A percentile compares a stretch with the other conserved stretches of the same genome.
These are phyloP conservation scores for barrel medic (Medicago truncatula) DNA, from an alignment of 306 rosid genomes.

Conservation along the genomic window DNA sequence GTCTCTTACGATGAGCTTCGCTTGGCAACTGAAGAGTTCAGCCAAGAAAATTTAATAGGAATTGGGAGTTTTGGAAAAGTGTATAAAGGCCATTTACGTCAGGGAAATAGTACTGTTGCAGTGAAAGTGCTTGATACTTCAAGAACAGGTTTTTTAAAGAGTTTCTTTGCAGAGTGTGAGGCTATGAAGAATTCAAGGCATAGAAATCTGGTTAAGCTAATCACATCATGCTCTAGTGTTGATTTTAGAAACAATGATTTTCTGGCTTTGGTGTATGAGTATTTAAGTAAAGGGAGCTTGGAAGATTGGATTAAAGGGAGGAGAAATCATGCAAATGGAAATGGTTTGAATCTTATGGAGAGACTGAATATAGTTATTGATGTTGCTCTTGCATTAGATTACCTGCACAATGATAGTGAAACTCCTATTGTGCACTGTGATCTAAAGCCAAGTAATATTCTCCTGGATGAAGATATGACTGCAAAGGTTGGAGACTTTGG, in stretches of 20 bases:
- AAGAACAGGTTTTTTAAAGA: slow-evolving; percentile 56
- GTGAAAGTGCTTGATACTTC: slow-evolving; percentile 70
- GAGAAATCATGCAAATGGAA: slow-evolving; percentile 52
- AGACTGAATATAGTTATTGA: slow-evolving; percentile 70
- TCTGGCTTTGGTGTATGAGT: slow-evolving; percentile 74
- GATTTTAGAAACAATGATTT: slow-evolving; percentile 67
- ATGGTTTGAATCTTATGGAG: slow-evolving; percentile 59
- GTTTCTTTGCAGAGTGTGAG: slow-evolving; percentile 80
- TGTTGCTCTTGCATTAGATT: slow-evolving; percentile 67
- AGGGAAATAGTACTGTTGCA: slow-evolving; percentile 54
- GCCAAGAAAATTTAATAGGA: slow-evolving; percentile 56
- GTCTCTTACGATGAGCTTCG: slow-evolving; percentile 68
- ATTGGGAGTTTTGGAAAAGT: slow-evolving; percentile 73
- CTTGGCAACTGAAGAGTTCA: slow-evolving; percentile 65
- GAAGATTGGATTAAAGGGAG: slow-evolving; percentile 75
- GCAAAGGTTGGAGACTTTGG: slow-evolving; percentile 89
- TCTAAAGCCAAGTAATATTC: slow-evolving; percentile 81
- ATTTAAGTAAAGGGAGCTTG: slow-evolving; percentile 69
- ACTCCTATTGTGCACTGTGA: slow-evolving; percentile 77
- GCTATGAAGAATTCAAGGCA: slow-evolving; percentile 67
- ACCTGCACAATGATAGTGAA: slow-evolving; percentile 72
- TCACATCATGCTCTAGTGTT: slow-evolving; percentile 79
- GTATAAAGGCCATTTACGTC: slow-evolving; percentile 59
- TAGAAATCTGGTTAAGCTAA: slow-evolving; percentile 67
- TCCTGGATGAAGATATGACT: slow-evolving; percentile 61